Conservation (phyloP, 306 rosid genomes). For the Ziziphus jujuba region DNA sequence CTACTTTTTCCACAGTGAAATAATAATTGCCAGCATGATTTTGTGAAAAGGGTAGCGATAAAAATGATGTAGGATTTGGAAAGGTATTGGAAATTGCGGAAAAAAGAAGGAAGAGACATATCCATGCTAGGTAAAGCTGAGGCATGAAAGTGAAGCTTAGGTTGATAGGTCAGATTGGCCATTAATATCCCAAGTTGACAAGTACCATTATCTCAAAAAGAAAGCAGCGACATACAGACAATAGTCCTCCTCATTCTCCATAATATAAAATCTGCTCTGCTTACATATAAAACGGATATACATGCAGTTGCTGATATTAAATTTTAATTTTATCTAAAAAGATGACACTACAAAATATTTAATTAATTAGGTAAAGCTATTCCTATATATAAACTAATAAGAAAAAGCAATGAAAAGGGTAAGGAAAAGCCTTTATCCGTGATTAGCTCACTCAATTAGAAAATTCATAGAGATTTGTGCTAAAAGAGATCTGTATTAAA, state of each 20-base stretch:
- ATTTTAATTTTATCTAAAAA: not conserved
- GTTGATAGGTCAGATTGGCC: constrained; percentile 33
- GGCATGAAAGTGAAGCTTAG: constrained; percentile 43
- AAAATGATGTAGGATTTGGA: constrained; percentile 45
- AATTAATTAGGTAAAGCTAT: too few relatives aligned
- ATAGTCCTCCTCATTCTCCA: not conserved
- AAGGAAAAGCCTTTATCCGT: not conserved
- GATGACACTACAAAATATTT: not conserved
- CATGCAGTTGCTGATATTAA: not conserved
- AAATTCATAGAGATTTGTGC: constrained; percentile 24
- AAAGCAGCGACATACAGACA: too few relatives aligned
- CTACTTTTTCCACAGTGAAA: constrained; percentile 23
- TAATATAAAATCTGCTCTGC: not conserved
- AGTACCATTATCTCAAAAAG: constrained; percentile 35
- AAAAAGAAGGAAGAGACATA: constrained; percentile 39
- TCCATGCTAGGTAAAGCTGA: constrained; percentile 45
- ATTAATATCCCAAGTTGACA: constrained; percentile 65
- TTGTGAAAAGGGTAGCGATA: constrained; percentile 26
- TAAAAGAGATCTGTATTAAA: not conserved
- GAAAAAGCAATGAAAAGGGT: not conserved
- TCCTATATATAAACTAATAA: too few relatives aligned
- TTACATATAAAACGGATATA: too few relatives aligned
- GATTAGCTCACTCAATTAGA: not conserved
- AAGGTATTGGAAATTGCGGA: constrained; percentile 29
- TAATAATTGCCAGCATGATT: constrained; percentile 13